A percentile compares a stretch with the other conserved stretches of the same genome.
Conservation (phyloP, 352 stramenopile genomes). For the Pythium dissotocum region DNA sequence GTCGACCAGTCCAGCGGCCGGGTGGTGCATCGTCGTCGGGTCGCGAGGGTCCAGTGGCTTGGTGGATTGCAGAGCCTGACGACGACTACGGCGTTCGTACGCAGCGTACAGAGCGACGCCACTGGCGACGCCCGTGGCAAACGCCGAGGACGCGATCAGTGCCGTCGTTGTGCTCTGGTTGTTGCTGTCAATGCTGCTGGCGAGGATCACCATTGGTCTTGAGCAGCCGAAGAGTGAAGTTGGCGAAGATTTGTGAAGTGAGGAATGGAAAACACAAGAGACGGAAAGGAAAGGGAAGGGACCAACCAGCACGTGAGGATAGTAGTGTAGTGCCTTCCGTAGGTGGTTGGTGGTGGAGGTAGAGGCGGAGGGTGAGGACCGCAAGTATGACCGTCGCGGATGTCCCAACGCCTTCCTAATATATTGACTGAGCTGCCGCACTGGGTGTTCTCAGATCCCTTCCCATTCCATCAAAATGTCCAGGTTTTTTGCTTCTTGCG, state of each 20-base stretch:
- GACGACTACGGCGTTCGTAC: conserved; percentile 36
- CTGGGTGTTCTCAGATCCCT: no score
- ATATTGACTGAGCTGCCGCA: neutral
- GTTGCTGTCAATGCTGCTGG: neutral
- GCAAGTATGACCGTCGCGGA: neutral
- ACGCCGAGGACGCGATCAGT: conserved; percentile 34
- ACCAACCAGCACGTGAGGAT: no score
- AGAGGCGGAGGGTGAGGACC: neutral
- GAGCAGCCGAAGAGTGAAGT: neutral
- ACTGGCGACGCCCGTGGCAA: conserved; percentile 40
- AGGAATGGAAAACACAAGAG: neutral
- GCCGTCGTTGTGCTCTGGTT: conserved; percentile 5
- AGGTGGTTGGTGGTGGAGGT: neutral
- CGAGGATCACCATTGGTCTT: conserved; percentile 1
- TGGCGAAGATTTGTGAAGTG: neutral
- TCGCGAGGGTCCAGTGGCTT: conserved; percentile 41
- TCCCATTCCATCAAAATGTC: no score
- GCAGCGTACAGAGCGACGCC: conserved; percentile 43
- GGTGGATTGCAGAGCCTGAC: conserved; percentile 37
- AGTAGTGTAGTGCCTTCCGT: neutral
- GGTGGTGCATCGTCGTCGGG: conserved; percentile 42
- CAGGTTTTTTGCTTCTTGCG: neutral
- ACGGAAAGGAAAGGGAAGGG: no score
- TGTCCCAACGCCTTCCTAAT: neutral
- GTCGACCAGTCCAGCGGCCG: conserved; percentile 49